phyloP scores from a whole-genome alignment of 306 rosid species.

The Hippophae gyantsensis region DNA sequence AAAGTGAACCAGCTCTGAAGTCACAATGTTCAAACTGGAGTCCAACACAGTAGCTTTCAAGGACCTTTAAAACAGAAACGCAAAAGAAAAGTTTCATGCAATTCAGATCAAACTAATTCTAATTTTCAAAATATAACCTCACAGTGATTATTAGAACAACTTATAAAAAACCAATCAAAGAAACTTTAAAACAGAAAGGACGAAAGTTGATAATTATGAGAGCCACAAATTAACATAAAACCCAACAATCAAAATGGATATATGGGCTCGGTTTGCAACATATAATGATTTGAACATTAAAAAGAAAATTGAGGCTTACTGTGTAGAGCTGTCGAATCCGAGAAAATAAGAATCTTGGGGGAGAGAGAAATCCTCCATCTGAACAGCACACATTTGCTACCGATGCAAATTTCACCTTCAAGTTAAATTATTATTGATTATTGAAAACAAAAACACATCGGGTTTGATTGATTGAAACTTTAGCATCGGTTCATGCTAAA shows the following conservation, averaged over 20 bases:
- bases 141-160: not conserved
- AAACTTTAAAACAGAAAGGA: not conserved
- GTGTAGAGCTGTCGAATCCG: slow-evolving; percentile 90
- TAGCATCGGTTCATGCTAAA: too few relatives aligned
- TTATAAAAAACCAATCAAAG: not conserved
- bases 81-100: slow-evolving; percentile 8
- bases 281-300: not conserved
- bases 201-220: too few relatives aligned
- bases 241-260: not conserved
- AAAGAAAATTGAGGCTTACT: slow-evolving; percentile 34
- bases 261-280: slow-evolving; percentile 5
- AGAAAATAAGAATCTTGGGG: slow-evolving; percentile 60
- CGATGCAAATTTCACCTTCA: too few relatives aligned
- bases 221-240: not conserved
- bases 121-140: not conserved
- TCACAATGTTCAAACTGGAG: slow-evolving; percentile 56
- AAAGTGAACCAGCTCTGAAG: slow-evolving; percentile 65
- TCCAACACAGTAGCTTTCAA: slow-evolving; percentile 87
- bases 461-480: too few relatives aligned
- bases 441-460: too few relatives aligned
- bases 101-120: slow-evolving; percentile 3
- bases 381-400: slow-evolving; percentile 1
- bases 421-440: too few relatives aligned
- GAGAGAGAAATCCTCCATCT: slow-evolving; percentile 63
- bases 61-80: slow-evolving; percentile 42